Evolutionary conservation across 169 alveolate species (phyloP), one percentile per base, ranked within the genome.

Genomic region (Eimeria praecox): DNA sequence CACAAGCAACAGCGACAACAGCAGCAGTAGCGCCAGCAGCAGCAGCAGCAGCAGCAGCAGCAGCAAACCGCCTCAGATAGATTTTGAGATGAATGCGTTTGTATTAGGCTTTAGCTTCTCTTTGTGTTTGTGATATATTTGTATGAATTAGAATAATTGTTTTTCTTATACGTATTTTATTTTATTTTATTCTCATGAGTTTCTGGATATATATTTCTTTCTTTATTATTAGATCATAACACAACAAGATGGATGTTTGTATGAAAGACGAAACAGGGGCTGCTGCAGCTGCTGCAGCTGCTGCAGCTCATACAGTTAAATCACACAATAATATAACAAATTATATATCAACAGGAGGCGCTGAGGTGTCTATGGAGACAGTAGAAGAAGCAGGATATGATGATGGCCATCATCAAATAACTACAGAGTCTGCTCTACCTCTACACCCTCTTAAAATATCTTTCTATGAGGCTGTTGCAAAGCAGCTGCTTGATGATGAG

Each of bases 401-500:
- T 12, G 62, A 14, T 18, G 88, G n/a, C n/a, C n/a, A 16, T 4
- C 62, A 14, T 8, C 35, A 10, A 22, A 54, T 10, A 30, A 38
- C 44, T 2, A 38, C 35, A 4, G 88, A 54, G 88, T 10, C 88
- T 78, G 64, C 88, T 9, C 20, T 78, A 38, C 42, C 88, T 33
- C 62, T 78, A 78, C 88, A 78, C 62, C 88, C 88, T 10, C 88
- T 78, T 8, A 78, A 78, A 33, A 44, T 78, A 2, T 40, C 62
- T 3, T 78, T 78, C 62, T 78, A 78, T 40, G 88, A 78, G n/a
- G 88, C 88, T 38, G 88, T 78, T 8, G 88, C 88, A 38, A 78
- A 78, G 88, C 88, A 78, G 64, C 62, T 78, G 88, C 88, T 78
- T 2, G 88, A 78, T 22, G 88, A 78, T 22, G 88, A 78, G 88